phyloP scores from a whole-genome alignment of 306 rosid genomes.

The Begonia loranthoides region DNA sequence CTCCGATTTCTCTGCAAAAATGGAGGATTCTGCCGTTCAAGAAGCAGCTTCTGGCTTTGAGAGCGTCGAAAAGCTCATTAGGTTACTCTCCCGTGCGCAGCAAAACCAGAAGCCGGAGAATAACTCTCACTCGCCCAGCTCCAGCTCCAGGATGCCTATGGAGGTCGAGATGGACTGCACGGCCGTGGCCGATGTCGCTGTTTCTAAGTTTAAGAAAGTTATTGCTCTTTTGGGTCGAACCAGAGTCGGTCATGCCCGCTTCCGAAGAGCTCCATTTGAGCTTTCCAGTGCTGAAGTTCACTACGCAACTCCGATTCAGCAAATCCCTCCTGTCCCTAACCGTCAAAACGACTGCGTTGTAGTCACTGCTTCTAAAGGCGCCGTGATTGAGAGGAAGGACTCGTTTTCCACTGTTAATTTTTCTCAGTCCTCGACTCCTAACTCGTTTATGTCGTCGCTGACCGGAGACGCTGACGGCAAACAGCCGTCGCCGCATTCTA shows the following conservation, averaged over 20 bases:
- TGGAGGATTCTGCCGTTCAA: constrained; percentile 47
- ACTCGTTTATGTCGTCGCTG: constrained; percentile 54
- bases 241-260: constrained; percentile 84
- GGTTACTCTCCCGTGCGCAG: constrained; percentile 19
- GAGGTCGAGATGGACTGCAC: constrained; percentile 44
- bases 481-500: constrained; percentile 24
- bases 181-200: constrained; percentile 65
- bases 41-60: constrained; percentile 78
- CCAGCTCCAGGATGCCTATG: constrained; percentile 5
- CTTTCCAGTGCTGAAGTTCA: not conserved
- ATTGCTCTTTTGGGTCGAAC: constrained; percentile 77
- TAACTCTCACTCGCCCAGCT: constrained; percentile 12
- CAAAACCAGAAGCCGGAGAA: constrained; percentile 17
- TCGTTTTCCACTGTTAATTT: constrained; percentile 43
- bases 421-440: constrained; percentile 37
- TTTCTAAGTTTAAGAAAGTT: constrained; percentile 67
- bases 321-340: constrained; percentile 42
- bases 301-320: constrained; percentile 68
- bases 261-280: constrained; percentile 51
- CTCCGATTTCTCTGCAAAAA: constrained; percentile 17
- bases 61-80: constrained; percentile 47
- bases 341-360: not conserved
- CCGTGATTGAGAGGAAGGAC: constrained; percentile 24
- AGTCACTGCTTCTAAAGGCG: not conserved
- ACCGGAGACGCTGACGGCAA: constrained; percentile 49